Evolutionary conservation across 495 filamentous ascomycete species (phyloP), one percentile per base, ranked within the genome.

Genomic region (Hypomontagnella submonticulosa): DNA sequence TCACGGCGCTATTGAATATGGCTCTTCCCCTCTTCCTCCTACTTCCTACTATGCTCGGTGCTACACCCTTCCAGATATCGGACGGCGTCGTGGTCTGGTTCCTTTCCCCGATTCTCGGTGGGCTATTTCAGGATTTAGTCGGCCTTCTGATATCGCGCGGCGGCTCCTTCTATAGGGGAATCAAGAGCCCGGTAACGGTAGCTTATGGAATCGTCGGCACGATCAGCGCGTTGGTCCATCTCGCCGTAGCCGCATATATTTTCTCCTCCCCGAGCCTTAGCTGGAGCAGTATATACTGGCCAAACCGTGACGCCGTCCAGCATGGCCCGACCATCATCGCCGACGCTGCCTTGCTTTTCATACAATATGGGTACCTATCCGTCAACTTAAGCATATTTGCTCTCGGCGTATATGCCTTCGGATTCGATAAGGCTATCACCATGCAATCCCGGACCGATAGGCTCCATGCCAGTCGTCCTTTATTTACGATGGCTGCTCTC

Each of bases 321-420:
- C 53, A 19, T 4, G 55, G 62, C 9, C 55, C 49, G 8, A 54
- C 48, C n/a, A 16, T 54, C 18, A 47, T 60, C 12, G 8, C 44
- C 1, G 61, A 66, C 13, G 54, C 41, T 4, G 53, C 47, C 12
- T 8, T 48, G 4, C 37, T 66, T 34, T 69, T 69, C 47, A 53
- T 69, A 11, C 61, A 69, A 20, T 66, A 53, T 20, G 54, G 61
- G 6, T 38, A 67, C 41, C 5, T 57, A 16, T 18, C 48, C 0
- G 16, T 63, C 5, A 50, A 48, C 6, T 12, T 63, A 2, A 50
- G 33, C 11, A 30, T 57, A 1, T 4, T 67, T 9, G 43, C 58
- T 37, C 37, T 67, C 15, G 57, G 63, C 10, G 34, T 50, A 2
- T 67, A 67, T 33, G 50, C 47, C 0, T 37, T 56, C 6, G 37